These are phyloP conservation scores for Calonectria leucothoes DNA, from an alignment of 2,329 filamentous ascomycete genomes.

Conservation along the genomic window DNA sequence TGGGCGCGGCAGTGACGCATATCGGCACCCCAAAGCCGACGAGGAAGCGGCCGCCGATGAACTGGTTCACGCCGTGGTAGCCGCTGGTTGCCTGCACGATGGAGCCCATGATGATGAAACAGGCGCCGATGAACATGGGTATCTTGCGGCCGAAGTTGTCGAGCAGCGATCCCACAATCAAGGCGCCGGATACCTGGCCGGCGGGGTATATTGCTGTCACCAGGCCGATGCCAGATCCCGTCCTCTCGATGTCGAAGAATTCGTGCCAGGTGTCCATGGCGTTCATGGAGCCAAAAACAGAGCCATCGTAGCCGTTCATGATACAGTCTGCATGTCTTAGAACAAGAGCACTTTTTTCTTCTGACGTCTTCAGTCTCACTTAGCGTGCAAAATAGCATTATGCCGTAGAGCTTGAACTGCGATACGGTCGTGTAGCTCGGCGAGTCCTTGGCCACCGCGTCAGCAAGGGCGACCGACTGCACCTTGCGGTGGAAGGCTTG, in stretches of 20 bases:
- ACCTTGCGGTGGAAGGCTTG: neutral
- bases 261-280: slow-evolving; percentile 36
- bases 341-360: neutral
- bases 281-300: slow-evolving; percentile 37
- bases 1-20: slow-evolving; percentile 31
- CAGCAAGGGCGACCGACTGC: neutral
- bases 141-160: slow-evolving; percentile 36
- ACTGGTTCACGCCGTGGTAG: slow-evolving; percentile 18
- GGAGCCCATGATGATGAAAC: slow-evolving; percentile 38
- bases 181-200: neutral
- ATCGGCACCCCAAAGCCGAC: slow-evolving; percentile 34
- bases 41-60: slow-evolving; percentile 30
- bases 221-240: slow-evolving; percentile 18
- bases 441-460: slow-evolving; percentile 8
- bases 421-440: neutral
- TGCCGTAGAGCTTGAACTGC: slow-evolving; percentile 4
- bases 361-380: neutral
- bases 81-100: slow-evolving; percentile 30
- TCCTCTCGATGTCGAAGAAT: slow-evolving; percentile 27
- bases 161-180: slow-evolving; percentile 20
- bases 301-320: slow-evolving; percentile 25
- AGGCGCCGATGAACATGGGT: slow-evolving; percentile 31
- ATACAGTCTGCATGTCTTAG: neutral
- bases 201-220: slow-evolving; percentile 10
- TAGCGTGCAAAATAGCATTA: neutral